phyloP scores from a whole-genome alignment of 73 alveolate genomes.

The Durusdinium trenchii region DNA sequence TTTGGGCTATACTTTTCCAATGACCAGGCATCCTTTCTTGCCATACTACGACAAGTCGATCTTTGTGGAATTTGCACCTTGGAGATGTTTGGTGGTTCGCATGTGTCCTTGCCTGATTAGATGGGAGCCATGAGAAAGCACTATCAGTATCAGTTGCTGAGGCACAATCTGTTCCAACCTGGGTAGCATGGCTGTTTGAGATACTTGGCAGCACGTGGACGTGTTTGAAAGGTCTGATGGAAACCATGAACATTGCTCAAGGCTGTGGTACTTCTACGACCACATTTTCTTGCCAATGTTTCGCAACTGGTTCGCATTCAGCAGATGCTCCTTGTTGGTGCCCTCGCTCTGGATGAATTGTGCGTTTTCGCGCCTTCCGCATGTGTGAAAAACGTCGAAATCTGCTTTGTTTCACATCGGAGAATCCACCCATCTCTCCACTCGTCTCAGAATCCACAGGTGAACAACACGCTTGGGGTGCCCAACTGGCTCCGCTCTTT shows the following conservation, averaged over 20 bases:
- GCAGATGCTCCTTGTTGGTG: no score
- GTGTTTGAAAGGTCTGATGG: background rate
- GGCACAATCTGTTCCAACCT: constrained; percentile 81
- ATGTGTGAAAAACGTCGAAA: background rate
- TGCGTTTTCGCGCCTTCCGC: background rate
- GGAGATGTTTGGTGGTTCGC: background rate
- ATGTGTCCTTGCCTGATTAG: background rate
- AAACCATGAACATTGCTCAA: background rate
- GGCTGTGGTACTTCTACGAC: constrained; percentile 93
- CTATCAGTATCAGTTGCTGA: background rate
- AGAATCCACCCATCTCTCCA: no score
- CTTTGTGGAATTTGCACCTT: constrained; percentile 52
- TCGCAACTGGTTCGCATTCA: constrained; percentile 29
- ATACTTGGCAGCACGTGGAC: constrained; percentile 7
- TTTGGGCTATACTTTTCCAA: no score
- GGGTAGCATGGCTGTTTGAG: constrained; percentile 92
- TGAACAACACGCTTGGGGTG: constrained; percentile 70
- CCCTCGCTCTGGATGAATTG: no score
- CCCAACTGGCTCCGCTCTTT: constrained; percentile 76
- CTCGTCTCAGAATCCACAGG: background rate
- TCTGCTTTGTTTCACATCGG: background rate
- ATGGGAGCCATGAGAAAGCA: background rate
- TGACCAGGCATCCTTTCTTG: constrained; percentile 65
- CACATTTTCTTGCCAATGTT: constrained; percentile 65
- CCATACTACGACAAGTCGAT: constrained; percentile 66